phyloP scores from a whole-genome alignment of 2,329 filamentous ascomycete species.

The Fusarium sp. region DNA sequence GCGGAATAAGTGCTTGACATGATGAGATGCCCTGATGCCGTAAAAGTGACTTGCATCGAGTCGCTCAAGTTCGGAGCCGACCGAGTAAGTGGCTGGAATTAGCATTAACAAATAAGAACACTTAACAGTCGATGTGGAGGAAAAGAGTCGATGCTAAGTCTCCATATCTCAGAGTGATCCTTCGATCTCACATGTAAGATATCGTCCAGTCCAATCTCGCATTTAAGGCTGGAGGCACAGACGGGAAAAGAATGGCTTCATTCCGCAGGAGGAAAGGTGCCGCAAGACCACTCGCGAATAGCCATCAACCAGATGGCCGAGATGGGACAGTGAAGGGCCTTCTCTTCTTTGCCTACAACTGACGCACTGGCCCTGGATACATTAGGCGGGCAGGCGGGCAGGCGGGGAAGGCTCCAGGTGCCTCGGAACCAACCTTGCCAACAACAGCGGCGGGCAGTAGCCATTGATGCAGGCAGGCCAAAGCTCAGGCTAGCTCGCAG shows the following conservation, averaged over 20 bases:
- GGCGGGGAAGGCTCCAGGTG: conserved; percentile 43
- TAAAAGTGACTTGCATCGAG: conserved; percentile 34
- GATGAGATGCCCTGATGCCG: conserved; percentile 45
- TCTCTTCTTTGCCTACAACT: conserved; percentile 27
- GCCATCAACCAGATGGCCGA: conserved; percentile 46
- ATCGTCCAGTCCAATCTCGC: conserved; percentile 44
- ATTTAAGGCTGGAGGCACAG: conserved; percentile 48
- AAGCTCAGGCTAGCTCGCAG: conserved; percentile 17
- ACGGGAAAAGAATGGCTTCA: conserved; percentile 47
- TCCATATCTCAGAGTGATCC: not conserved
- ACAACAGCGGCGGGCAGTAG: conserved; percentile 27
- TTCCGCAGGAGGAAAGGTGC: conserved; percentile 48
- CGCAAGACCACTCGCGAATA: conserved; percentile 45
- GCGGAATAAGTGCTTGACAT: conserved; percentile 46
- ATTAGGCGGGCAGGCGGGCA: not conserved
- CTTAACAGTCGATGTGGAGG: not conserved
- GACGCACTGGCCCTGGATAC: conserved; percentile 41
- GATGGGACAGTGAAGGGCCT: conserved; percentile 43
- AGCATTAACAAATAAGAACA: conserved; percentile 5
- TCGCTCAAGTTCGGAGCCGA: conserved; percentile 35
- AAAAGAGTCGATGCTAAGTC: not conserved
- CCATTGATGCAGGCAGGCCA: conserved; percentile 18
- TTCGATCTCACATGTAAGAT: conserved; percentile 41
- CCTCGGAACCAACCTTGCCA: conserved; percentile 36
- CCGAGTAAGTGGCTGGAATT: conserved; percentile 27